phyloP scores from a whole-genome alignment of 805 yeast genomes.

The Candida railenensis region DNA sequence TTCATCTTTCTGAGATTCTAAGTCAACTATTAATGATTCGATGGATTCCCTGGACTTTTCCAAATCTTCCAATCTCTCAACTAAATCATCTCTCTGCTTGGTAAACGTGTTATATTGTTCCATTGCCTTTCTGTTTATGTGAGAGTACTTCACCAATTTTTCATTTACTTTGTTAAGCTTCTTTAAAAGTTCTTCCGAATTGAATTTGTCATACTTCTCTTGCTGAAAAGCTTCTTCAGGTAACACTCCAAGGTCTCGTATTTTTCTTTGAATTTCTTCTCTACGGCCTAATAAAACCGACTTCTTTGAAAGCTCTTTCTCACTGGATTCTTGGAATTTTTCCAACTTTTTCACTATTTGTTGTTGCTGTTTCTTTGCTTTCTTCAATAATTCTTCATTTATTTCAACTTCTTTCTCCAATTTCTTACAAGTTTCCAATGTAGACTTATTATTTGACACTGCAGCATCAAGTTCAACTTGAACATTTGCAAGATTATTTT shows the following conservation, averaged over 20 bases:
- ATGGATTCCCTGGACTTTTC: constrained; percentile 71
- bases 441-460: constrained; percentile 24
- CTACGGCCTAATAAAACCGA: constrained; percentile 58
- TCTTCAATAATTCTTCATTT: constrained; percentile 41
- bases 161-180: constrained; percentile 55
- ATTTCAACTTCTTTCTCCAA: constrained; percentile 27
- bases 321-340: constrained; percentile 59
- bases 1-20: constrained; percentile 76
- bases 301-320: constrained; percentile 62
- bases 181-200: constrained; percentile 53
- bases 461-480: constrained; percentile 25
- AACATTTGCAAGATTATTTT: constrained; percentile 24
- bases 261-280: constrained; percentile 68
- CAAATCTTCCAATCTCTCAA: constrained; percentile 64
- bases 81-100: constrained; percentile 67
- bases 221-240: constrained; percentile 77
- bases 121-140: constrained; percentile 85
- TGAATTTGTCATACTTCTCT: constrained; percentile 35
- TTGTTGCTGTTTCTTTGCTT: constrained; percentile 58
- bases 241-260: constrained; percentile 82
- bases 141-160: constrained; percentile 61
- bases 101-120: constrained; percentile 78
- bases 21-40: constrained; percentile 62
- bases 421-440: constrained; percentile 26
- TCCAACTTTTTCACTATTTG: constrained; percentile 55